phyloP scores from a whole-genome alignment of 2,329 filamentous ascomycete genomes.

The Talaromyces marneffei region DNA sequence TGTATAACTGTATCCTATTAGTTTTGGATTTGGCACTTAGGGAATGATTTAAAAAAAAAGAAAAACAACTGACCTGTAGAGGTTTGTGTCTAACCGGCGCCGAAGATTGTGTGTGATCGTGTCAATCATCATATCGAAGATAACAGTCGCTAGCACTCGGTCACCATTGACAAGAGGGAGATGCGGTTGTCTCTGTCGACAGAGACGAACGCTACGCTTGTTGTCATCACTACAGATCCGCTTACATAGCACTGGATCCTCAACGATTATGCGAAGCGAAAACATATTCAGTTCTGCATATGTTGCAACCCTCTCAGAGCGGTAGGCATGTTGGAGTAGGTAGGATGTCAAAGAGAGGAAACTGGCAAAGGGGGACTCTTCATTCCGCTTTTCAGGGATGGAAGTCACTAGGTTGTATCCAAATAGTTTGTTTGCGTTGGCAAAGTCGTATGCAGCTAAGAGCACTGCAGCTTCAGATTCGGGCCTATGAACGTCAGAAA shows the following conservation, averaged over 20 bases:
- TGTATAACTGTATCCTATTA: slow-evolving; percentile 48
- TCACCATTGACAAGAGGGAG: slow-evolving; percentile 69
- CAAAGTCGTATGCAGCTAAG: slow-evolving; percentile 86
- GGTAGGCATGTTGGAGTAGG: slow-evolving; percentile 84
- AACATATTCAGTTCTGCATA: slow-evolving; percentile 84
- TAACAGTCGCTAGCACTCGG: slow-evolving; percentile 65
- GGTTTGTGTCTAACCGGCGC: slow-evolving; percentile 71
- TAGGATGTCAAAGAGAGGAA: slow-evolving; percentile 90
- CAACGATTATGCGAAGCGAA: slow-evolving; percentile 76
- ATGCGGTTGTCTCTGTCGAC: slow-evolving; percentile 81
- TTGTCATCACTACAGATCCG: slow-evolving; percentile 74
- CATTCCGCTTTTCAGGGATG: slow-evolving; percentile 54
- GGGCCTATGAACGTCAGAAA: slow-evolving; percentile 53
- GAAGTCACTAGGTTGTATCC: slow-evolving; percentile 73
- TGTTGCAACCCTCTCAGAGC: slow-evolving; percentile 67
- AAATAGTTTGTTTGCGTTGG: slow-evolving; percentile 91
- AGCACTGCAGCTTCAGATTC: slow-evolving; percentile 72
- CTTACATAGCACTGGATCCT: slow-evolving; percentile 77
- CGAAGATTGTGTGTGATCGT: slow-evolving; percentile 91
- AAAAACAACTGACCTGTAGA: slow-evolving; percentile 59
- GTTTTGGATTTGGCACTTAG: neutral
- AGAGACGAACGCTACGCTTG: slow-evolving; percentile 70
- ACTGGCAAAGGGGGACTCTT: slow-evolving; percentile 69
- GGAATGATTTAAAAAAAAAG: too few species aligned
- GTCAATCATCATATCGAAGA: slow-evolving; percentile 84